These are phyloP conservation scores for Aspergillus incahuasiensis DNA, from an alignment of 495 filamentous ascomycete species.

Conservation along the genomic window DNA sequence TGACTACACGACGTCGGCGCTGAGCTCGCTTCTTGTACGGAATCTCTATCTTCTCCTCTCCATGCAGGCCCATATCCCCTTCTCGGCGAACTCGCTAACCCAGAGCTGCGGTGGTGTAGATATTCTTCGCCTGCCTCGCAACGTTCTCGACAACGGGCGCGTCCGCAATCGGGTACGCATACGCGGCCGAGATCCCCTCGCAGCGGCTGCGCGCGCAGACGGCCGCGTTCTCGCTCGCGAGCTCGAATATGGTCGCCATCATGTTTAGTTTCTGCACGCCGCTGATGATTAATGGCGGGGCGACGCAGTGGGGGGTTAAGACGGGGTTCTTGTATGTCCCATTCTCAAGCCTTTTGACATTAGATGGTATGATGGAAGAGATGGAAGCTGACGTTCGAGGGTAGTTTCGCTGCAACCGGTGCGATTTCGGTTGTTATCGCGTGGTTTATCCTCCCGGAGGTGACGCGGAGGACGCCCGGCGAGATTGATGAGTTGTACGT, in stretches of 20 bases:
- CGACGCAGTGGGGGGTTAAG: conserved; percentile 35
- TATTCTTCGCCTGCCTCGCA: conserved; percentile 32
- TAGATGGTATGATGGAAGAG: not conserved
- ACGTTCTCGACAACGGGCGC: conserved; percentile 40
- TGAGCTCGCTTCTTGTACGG: conserved; percentile 16
- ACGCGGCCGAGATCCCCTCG: conserved; percentile 35
- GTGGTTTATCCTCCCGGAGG: conserved; percentile 38
- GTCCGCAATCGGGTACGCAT: conserved; percentile 39
- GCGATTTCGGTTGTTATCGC: conserved; percentile 26
- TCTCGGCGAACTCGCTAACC: too few species aligned
- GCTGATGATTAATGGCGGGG: conserved; percentile 33
- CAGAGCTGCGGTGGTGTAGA: too few species aligned
- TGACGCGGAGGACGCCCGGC: conserved; percentile 31
- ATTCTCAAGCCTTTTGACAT: too few species aligned
- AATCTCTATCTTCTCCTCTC: too few species aligned
- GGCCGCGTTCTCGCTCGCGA: conserved; percentile 33
- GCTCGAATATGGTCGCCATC: conserved; percentile 32
- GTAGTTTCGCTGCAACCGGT: conserved; percentile 33
- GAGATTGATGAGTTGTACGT: conserved; percentile 39
- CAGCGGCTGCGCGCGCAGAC: conserved; percentile 39
- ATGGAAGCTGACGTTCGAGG: not conserved
- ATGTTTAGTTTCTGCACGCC: conserved; percentile 45
- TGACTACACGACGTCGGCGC: conserved; percentile 28
- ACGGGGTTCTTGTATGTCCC: conserved; percentile 37
- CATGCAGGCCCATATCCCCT: too few species aligned